Evolutionary conservation across 768 basidiomycete species (phyloP).

Genomic region (Tylopilus rubrobrunneus): DNA sequence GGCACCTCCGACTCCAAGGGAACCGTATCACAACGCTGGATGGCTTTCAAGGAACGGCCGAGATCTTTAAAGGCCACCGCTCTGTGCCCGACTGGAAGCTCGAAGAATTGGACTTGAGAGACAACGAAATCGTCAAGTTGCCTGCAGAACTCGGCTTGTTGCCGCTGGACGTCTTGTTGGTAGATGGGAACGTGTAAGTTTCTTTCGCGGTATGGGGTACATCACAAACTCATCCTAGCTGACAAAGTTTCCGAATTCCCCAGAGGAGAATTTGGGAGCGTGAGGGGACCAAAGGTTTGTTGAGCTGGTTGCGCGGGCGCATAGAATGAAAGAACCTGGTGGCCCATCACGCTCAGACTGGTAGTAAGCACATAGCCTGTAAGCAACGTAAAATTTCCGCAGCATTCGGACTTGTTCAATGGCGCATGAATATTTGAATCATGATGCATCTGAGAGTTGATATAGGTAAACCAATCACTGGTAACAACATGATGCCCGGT

Average conservation of each 20-base stretch:
- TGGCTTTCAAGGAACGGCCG: conserved; percentile 59
- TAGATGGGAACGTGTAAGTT: conserved; percentile 80
- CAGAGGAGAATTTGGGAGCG: conserved; percentile 81
- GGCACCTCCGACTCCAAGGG: conserved; percentile 63
- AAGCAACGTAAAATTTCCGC: neutral
- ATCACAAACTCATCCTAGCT: neutral
- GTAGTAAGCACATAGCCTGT: neutral
- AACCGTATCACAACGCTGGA: conserved; percentile 61
- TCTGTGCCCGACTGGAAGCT: conserved; percentile 66
- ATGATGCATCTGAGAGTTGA: too few species aligned
- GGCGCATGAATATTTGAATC: too few species aligned
- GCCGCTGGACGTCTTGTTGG: conserved; percentile 75
- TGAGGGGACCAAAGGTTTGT: conserved; percentile 77
- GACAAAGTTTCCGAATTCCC: conserved; percentile 71
- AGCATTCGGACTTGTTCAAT: neutral
- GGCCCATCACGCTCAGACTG: neutral
- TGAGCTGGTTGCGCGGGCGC: conserved; percentile 75
- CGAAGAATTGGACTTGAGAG: conserved; percentile 78
- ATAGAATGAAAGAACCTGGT: conserved; percentile 44
- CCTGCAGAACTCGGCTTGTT: conserved; percentile 69
- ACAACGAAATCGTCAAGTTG: conserved; percentile 73
- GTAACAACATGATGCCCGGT: too few species aligned
- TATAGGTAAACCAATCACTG: too few species aligned
- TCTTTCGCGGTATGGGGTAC: neutral
- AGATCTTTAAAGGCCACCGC: conserved; percentile 61